These are phyloP conservation scores for Trichoderma reesei DNA, from an alignment of 495 filamentous ascomycete species.

Conservation along the genomic window DNA sequence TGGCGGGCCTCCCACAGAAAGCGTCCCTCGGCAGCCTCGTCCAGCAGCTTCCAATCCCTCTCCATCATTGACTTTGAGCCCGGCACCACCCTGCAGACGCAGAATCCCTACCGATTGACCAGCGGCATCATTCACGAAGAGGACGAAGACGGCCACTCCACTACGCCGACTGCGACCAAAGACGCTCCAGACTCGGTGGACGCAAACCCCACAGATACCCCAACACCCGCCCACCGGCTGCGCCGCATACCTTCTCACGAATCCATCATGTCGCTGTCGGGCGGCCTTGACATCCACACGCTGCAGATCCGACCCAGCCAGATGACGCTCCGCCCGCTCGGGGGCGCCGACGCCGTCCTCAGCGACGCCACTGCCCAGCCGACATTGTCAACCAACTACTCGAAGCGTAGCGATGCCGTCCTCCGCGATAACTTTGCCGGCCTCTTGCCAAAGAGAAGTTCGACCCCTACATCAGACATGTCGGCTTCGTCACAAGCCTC, in stretches of 20 bases:
- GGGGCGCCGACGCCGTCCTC: constrained; percentile 32
- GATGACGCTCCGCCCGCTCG: constrained; percentile 35
- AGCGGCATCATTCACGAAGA: constrained; percentile 17
- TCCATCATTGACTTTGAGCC: constrained; percentile 9
- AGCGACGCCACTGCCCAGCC: constrained; percentile 32
- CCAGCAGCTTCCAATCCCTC: constrained; percentile 31
- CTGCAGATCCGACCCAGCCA: constrained; percentile 43
- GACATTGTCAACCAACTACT: constrained; percentile 24
- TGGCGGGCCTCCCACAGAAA: constrained; percentile 43
- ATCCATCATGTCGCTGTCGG: constrained; percentile 44
- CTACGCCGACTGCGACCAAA: not conserved
- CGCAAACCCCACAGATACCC: not conserved
- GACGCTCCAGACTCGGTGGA: not conserved
- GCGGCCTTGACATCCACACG: constrained; percentile 46
- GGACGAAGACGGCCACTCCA: constrained; percentile 20
- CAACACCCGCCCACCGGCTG: constrained; percentile 14
- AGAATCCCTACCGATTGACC: constrained; percentile 9
- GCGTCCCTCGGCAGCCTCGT: constrained; percentile 43
- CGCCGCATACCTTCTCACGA: constrained; percentile 41
- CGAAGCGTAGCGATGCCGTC: constrained; percentile 29
- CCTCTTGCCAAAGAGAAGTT: constrained; percentile 17
- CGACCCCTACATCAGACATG: constrained; percentile 14
- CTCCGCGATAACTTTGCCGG: constrained; percentile 30
- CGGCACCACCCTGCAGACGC: constrained; percentile 16
- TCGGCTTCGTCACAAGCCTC: constrained; percentile 15